These are phyloP conservation scores for Mycena rosella DNA, from an alignment of 768 basidiomycete species.

Conservation along the genomic window DNA sequence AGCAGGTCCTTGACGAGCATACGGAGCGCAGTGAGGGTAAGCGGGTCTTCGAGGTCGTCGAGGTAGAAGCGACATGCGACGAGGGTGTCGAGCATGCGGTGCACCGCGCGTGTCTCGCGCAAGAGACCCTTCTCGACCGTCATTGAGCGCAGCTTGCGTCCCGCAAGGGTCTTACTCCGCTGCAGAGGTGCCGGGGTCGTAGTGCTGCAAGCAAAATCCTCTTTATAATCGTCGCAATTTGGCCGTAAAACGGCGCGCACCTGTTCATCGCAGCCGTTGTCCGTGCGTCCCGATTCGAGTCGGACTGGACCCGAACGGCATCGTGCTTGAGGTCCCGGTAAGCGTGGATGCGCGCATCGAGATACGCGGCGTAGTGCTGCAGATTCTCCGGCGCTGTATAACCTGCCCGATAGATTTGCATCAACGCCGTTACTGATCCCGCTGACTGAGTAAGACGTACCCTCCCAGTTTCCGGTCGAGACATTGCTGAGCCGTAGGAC, in stretches of 20 bases:
- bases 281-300: conserved; percentile 89
- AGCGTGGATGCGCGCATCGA: conserved; percentile 88
- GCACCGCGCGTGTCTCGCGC: conserved; percentile 92
- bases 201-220: neutral
- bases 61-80: conserved; percentile 96
- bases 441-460: conserved; percentile 53
- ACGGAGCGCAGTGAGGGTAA: conserved; percentile 87
- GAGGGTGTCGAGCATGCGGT: conserved; percentile 89
- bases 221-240: neutral
- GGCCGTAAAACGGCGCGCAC: neutral
- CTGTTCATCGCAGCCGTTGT: conserved; percentile 69
- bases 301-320: conserved; percentile 92
- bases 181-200: conserved; percentile 42
- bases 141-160: conserved; percentile 89
- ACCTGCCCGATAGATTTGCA: conserved; percentile 68
- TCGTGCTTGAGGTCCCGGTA: conserved; percentile 96
- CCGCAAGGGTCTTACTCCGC: conserved; percentile 83
- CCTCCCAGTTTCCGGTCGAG: conserved; percentile 88
- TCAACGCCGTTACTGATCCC: neutral
- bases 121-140: conserved; percentile 96
- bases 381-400: conserved; percentile 90
- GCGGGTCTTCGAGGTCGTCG: conserved; percentile 93
- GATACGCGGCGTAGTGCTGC: conserved; percentile 87
- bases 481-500: conserved; percentile 88
- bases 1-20: conserved; percentile 98